Base-by-base conservation (phyloP, 2,329 filamentous ascomycete genomes). In the Scedosporium aurantiacum region DNA sequence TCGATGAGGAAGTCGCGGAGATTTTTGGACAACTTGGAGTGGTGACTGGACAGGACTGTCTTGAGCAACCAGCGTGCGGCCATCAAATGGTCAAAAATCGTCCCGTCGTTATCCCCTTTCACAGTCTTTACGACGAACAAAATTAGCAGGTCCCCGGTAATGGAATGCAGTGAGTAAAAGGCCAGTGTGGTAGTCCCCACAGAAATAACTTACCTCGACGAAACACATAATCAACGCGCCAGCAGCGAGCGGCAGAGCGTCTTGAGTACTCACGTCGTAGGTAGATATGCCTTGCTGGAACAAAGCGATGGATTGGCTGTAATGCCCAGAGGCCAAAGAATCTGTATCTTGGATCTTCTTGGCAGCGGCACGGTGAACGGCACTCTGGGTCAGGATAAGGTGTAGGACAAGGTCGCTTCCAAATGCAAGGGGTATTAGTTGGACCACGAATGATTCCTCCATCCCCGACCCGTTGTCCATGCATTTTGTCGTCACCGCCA, bases 401-500 rank as follows among this genome's bases (percentile, higher is more conserved):
- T 79, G 77, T 3, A 79, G 60, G 1, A 79, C 70, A 0, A 79
- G 70, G 2, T 77, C 73, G 57, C 75, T 76, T 40, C 73, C 74
- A 43, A 79, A 79, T 2, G 77, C 75, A 1, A 79, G 63, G 0
- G 76, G 76, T 4, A 79, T 72, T 25, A 79, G 71, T 59, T 78
- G 75, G 27, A 74, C 72, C 18, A 78, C 67, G 58, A 79, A 78
- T 0, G 76, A 77, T 52, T 79, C 79, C 50, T 76, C 68, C 1
- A 73, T 70, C 0, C 76, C 78, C 1, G 77, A 76, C 0, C 75
- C 76, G 60, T 79, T 79, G 37, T 74, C 76, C 76, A 79, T 78
- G 58, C 75, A 77, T 52, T 74, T 73, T 16, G 75, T 73, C 0
- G 76, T 79, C 1, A 74, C 75, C 1, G 70, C 67, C 5, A 78